Evolutionary conservation across 129 eudicot species (phyloP), one percentile per base, ranked within the genome.

Genomic region (Flaveria trinervia): DNA sequence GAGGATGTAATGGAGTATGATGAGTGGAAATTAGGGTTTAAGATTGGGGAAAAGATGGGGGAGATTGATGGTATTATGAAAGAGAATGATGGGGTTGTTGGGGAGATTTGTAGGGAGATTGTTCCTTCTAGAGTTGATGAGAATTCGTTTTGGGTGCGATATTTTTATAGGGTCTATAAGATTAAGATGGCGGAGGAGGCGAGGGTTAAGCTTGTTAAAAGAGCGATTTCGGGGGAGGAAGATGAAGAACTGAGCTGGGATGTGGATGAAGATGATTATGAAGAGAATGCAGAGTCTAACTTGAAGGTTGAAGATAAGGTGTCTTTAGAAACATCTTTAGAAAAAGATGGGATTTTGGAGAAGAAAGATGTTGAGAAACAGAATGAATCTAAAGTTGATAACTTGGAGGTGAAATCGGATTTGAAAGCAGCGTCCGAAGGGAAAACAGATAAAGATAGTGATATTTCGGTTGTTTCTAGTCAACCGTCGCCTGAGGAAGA

Each of bases 181-280:
- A 75, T 89, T 72, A 82, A 65, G 79, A 84, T 83, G 52, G 90
- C 86, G 0, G 97, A 92, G 80, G 97, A 92, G 85, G 92, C 91
- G 1, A 83, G 97, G 67, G 84, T 78, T 71, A 86, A 76, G 88
- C 79, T 89, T 68, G 96, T 92, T 39, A 88, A 79, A 45, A 81
- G 89, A 54, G 97, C 89, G 0, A 81, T 89, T 26, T 36, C 81
- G 0, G 92, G 86, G 14, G 93, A 89, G 73, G 96, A 84, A 28
- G 94, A 89, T 48, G 97, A 92, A 49, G 97, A 89, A 20, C 77
- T 92, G 83, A 84, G 89, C 62, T 92, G 97, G 97, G 97, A 92
- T 84, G 93, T 89, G 5, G 97, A 92, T 46, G 96, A 89, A 18
- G 92, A 90, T 13, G 93, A 87, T 43, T 84, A 88, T 26, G 89